Base-by-base conservation (phyloP, 371 early-diverging fungal species). In the Ordospora colligata region DNA sequence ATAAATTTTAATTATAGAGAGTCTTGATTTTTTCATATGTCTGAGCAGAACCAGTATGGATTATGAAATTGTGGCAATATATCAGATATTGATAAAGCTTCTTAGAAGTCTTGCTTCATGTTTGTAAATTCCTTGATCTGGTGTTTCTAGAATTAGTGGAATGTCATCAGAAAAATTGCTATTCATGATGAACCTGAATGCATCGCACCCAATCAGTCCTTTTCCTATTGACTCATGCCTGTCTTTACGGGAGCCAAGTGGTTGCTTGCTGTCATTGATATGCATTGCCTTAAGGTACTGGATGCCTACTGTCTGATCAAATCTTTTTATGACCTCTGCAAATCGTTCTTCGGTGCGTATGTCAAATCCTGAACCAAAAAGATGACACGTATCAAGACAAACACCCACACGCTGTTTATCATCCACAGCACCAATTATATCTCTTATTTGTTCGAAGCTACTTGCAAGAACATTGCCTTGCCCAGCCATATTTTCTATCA, bases 401-500 rank as follows among this genome's bases (percentile, higher is more conserved):
- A 89, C 86, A 5, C 89, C 89, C 19, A 89, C 83, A 25, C 89
- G 80, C 11, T 64, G 21, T 73, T 88, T 88, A 75, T 88, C 80
- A 45, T 83, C 73, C 22, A 89, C 85, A 14, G 68, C 64, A 12
- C 75, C 82, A 64, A 89, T 87, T 11, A 89, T 87, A 2, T 80
- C 67, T 23, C 75, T 68, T 43, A 89, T 49, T 9, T 89, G 86
- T 64, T 87, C 83, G 79, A 88, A 89, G 17, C 71, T 84, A n/a
- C 74, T 65, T 11, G 89, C 88, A 44, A 89, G 27, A 6, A 79
- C 73, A 64, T 82, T 86, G 4, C 89, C 89, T 65, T 86, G 86
- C n/a, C 88, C 87, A 42, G 88, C 89, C 87, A 87, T 88, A 82
- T 89, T 89, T 78, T 89, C 89, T 27, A 89, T 25, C 10, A 88